Base-by-base conservation (phyloP, 148 eudicot species). In the Cornus suecica region DNA sequence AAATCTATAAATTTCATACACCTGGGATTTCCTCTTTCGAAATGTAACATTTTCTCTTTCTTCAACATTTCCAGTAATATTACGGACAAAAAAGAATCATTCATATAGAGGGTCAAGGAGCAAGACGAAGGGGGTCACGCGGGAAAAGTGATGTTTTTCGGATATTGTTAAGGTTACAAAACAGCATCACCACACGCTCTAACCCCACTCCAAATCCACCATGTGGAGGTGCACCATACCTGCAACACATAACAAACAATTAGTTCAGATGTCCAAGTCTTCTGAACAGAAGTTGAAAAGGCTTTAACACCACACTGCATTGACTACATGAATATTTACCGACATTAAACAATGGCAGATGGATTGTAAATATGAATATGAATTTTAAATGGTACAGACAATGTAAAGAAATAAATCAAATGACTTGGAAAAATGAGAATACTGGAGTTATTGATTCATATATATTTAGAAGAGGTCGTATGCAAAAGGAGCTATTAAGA, bases 191-290 rank as follows among this genome's bases (percentile, higher is more conserved):
- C 73, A 93, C 97, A 20, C 97, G 87, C 88, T 94, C 98, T 71
- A 92, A 83, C 34, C 98, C 98, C 68, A 89, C 98, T 70, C 98
- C 98, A 75, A 94, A 94, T 6, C 98, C 98, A 65, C 98, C 98
- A 71, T 94, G 98, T n/a, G 91, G 97, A 60, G 97, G 96, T 25
- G 97, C 92, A 23, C 97, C 98, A 69, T 88, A 92, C 91, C 98
- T 94, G 83, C 75, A 84, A 2, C 58, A 66, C 23, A 30, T 18
- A n/a, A n/a, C n/a, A 14, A 58, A 58, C 24, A 52, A 14, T 20
- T 1, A 52, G 58, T 3, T 52, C 58, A 37, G 42, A 37, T 4
- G 42, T 37, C 9, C 54, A 48, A 11, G 18, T 48, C 54, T 48
- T 14, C 15, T 13, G 54, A 48, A 14, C 10, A 8, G n/a, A n/a